These are phyloP conservation scores for Scedosporium dehoogii DNA, from an alignment of 2,329 filamentous ascomycete genomes.

Conservation along the genomic window DNA sequence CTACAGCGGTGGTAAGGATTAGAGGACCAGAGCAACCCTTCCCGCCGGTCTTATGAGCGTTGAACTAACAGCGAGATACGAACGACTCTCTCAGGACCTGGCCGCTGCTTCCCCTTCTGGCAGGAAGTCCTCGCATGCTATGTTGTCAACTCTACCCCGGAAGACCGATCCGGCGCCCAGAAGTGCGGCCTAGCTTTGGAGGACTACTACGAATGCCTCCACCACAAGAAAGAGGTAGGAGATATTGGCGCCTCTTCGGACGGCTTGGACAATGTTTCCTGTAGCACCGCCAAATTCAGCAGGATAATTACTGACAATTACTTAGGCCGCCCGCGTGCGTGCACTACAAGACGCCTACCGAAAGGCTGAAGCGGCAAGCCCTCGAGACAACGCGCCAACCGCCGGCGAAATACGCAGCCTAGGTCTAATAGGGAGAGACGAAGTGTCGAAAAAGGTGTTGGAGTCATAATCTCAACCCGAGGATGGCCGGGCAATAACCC, in stretches of 20 bases:
- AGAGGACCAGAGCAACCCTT: neutral
- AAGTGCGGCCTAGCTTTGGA: constrained; percentile 81
- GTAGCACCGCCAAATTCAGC: too few relatives aligned
- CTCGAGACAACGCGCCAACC: constrained; percentile 71
- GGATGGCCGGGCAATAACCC: neutral
- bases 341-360: constrained; percentile 78
- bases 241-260: neutral
- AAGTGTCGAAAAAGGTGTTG: constrained; percentile 59
- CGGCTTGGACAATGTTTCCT: too few relatives aligned
- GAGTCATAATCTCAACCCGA: constrained; percentile 17
- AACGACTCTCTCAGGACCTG: constrained; percentile 34
- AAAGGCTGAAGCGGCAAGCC: constrained; percentile 63
- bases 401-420: constrained; percentile 81
- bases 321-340: constrained; percentile 64
- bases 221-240: constrained; percentile 96
- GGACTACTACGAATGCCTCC: constrained; percentile 97
- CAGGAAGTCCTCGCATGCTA: constrained; percentile 98
- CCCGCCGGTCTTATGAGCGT: neutral
- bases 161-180: constrained; percentile 71
- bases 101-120: constrained; percentile 98
- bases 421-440: constrained; percentile 73
- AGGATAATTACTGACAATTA: neutral
- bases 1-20: constrained; percentile 62
- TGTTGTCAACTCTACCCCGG: constrained; percentile 78
- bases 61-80: neutral